Conservation (phyloP, 768 basidiomycete species). For the Serendipita sp. region DNA sequence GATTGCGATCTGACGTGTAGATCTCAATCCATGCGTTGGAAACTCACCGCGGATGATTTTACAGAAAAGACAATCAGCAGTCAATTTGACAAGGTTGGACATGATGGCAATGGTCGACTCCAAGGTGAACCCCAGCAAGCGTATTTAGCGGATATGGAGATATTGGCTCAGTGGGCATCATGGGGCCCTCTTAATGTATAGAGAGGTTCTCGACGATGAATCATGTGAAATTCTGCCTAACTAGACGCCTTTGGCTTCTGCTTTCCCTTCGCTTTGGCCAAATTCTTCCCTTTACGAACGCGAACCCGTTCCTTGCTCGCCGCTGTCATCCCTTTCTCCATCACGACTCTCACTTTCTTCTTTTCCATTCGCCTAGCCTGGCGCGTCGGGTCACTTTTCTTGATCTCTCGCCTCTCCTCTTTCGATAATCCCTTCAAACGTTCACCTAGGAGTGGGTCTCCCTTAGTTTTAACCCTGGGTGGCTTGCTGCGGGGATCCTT, state of each 20-base stretch:
- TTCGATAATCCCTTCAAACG: constrained; percentile 63
- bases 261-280: neutral
- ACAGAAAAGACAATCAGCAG: constrained; percentile 66
- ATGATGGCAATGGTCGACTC: neutral
- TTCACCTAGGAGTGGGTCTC: constrained; percentile 67
- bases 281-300: neutral
- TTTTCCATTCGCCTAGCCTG: constrained; percentile 74
- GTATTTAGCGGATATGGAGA: no score
- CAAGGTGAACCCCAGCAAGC: no score
- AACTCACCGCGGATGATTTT: constrained; percentile 74
- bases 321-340: constrained; percentile 9
- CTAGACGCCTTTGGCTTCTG: neutral
- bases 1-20: no score
- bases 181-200: no score
- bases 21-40: no score
- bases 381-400: constrained; percentile 63
- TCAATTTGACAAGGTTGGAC: constrained; percentile 2
- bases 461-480: constrained; percentile 39
- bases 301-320: neutral
- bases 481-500: constrained; percentile 9
- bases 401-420: constrained; percentile 70
- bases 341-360: constrained; percentile 43
- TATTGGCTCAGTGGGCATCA: no score
- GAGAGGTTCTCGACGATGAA: no score
- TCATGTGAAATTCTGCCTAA: neutral